These are phyloP conservation scores for Zopfia rhizophila DNA, from an alignment of 2,329 filamentous ascomycete species.

Conservation along the genomic window DNA sequence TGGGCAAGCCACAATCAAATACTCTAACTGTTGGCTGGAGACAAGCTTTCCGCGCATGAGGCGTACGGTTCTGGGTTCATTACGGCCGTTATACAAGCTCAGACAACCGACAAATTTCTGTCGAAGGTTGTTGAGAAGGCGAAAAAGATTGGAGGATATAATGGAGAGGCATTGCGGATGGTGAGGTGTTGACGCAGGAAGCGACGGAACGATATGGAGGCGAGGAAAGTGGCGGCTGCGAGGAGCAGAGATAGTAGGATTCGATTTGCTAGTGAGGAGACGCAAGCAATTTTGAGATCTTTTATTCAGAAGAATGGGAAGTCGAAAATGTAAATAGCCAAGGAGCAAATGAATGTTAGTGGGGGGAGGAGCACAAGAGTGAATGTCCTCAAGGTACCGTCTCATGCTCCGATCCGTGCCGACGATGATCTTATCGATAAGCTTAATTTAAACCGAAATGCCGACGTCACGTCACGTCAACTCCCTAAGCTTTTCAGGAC, in stretches of 20 bases:
- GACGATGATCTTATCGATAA: too few species aligned
- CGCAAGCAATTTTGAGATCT: conserved; percentile 22
- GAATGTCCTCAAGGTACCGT: too few species aligned
- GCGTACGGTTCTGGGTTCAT: conserved; percentile 28
- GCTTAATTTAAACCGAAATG: too few species aligned
- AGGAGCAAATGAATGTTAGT: too few species aligned
- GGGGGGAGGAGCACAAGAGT: too few species aligned
- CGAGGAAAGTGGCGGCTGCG: conserved; percentile 21
- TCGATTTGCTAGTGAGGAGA: conserved; percentile 21
- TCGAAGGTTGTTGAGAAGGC: conserved; percentile 24
- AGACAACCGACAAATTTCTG: conserved; percentile 19
- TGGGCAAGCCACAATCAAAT: conserved; percentile 28
- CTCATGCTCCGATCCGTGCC: too few species aligned
- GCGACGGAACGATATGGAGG: conserved; percentile 19
- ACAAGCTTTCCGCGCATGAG: conserved; percentile 26
- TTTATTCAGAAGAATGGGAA: conserved; percentile 23
- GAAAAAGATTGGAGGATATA: conserved; percentile 25
- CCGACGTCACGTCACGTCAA: too few species aligned
- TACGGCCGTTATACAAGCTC: conserved; percentile 23
- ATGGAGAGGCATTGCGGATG: conserved; percentile 24
- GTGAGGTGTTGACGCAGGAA: conserved; percentile 22
- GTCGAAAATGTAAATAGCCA: conserved; percentile 15
- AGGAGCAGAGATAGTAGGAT: conserved; percentile 26
- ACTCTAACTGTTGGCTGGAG: conserved; percentile 28
- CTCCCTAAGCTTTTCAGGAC: too few species aligned